Evolutionary conservation across 2,329 filamentous ascomycete genomes (phyloP).

Genomic region (Keithomyces neogunnii): DNA sequence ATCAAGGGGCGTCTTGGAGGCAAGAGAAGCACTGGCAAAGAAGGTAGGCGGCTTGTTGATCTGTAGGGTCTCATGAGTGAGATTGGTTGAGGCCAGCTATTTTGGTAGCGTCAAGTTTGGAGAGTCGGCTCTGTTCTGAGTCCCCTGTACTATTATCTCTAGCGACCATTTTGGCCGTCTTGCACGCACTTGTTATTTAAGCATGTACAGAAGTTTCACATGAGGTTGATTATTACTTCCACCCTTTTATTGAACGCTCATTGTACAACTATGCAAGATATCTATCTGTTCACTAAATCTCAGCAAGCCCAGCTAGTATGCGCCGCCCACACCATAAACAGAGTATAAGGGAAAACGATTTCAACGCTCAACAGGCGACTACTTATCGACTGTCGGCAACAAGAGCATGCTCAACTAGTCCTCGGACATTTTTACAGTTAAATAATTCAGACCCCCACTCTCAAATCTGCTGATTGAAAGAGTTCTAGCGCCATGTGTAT

Average conservation of each 20-base stretch:
- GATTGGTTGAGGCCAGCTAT: not conserved
- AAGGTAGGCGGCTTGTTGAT: conserved; percentile 73
- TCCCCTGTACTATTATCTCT: not conserved
- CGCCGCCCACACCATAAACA: not conserved
- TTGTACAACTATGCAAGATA: conserved; percentile 11
- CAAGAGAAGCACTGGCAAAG: conserved; percentile 71
- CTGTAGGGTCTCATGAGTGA: conserved; percentile 52
- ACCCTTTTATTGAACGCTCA: conserved; percentile 1
- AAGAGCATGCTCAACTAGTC: no score
- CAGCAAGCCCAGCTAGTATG: not conserved
- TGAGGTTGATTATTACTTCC: not conserved
- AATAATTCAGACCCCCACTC: no score
- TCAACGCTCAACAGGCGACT: not conserved
- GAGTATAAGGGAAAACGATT: no score
- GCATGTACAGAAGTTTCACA: not conserved
- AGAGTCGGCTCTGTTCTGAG: no score
- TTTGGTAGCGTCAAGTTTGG: no score
- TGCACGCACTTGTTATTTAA: not conserved
- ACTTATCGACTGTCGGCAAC: no score
- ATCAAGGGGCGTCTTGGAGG: conserved; percentile 69
- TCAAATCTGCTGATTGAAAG: no score
- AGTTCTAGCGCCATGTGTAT: no score
- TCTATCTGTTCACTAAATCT: conserved; percentile 5
- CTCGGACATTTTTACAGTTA: no score
- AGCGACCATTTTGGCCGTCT: not conserved